Conservation (phyloP, 257 asterid genomes). For the Solanum paucissectum region DNA sequence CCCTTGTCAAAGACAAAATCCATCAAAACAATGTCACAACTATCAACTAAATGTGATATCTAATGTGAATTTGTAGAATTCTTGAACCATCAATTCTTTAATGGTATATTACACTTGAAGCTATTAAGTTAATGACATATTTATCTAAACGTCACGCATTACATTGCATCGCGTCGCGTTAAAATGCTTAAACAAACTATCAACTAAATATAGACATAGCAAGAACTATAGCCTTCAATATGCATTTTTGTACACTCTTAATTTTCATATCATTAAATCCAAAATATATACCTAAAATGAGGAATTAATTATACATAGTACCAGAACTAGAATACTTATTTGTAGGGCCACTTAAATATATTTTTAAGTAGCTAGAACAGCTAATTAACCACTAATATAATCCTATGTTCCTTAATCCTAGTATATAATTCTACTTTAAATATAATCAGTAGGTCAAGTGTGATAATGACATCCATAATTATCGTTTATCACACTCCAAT, state of each 20-base stretch:
- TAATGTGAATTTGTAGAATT: too few species aligned
- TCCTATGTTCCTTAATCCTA: constrained; percentile 16
- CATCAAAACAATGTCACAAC: too few species aligned
- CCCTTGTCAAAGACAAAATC: not conserved
- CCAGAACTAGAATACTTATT: not conserved
- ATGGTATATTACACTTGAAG: too few species aligned
- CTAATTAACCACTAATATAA: constrained; percentile 2
- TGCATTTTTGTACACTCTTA: too few species aligned
- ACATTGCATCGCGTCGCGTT: too few species aligned
- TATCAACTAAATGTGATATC: too few species aligned
- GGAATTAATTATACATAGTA: not conserved
- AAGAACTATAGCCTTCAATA: too few species aligned
- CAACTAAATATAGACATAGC: too few species aligned
- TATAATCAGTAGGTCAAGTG: not conserved
- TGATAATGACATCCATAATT: not conserved
- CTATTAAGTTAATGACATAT: too few species aligned
- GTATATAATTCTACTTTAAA: not conserved
- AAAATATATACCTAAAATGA: not conserved
- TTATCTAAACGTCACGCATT: too few species aligned
- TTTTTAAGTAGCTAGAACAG: not conserved
- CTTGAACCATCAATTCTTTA: too few species aligned
- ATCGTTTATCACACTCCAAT: not conserved
- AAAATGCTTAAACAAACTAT: too few species aligned
- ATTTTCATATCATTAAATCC: not conserved
- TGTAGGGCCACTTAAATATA: not conserved